A percentile compares a stretch with the other conserved stretches of the same genome.
Evolutionary conservation across 2,329 filamentous ascomycete genomes (phyloP).

Genomic region (Pseudogymnoascus sp.): DNA sequence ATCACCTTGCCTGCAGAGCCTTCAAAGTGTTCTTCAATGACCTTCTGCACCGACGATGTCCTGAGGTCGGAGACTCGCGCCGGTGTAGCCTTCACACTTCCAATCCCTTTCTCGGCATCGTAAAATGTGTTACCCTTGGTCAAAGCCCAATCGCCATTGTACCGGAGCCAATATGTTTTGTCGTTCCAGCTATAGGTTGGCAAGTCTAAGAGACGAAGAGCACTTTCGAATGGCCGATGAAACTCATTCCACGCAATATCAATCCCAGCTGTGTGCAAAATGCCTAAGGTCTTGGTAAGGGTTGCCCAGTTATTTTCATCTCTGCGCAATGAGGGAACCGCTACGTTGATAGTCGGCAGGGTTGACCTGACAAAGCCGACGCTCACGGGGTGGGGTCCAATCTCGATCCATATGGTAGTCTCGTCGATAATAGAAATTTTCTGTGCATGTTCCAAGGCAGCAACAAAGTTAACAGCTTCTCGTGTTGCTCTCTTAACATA

Average conservation of each 20-base stretch:
- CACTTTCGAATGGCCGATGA: no score
- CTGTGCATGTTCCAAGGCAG: conserved; percentile 50
- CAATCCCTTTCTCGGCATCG: conserved; percentile 37
- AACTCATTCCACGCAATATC: no score
- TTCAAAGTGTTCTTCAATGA: conserved; percentile 43
- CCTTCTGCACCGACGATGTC: conserved; percentile 33
- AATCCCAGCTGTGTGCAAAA: no score
- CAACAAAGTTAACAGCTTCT: conserved; percentile 59
- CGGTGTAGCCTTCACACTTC: no score
- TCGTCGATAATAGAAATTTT: conserved; percentile 51
- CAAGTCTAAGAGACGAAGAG: conserved; percentile 37
- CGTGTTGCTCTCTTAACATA: no score
- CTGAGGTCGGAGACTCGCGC: no score
- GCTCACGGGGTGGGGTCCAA: conserved; percentile 57
- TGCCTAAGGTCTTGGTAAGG: no score
- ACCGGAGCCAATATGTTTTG: conserved; percentile 45
- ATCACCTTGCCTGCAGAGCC: conserved; percentile 40
- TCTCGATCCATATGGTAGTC: conserved; percentile 60
- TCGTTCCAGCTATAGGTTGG: conserved; percentile 54
- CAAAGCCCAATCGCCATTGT: conserved; percentile 50
- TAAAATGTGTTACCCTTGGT: conserved; percentile 47
- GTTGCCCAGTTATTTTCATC: no score
- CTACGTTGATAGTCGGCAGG: no score
- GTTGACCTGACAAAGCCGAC: no score
- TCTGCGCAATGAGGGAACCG: no score